Base-by-base conservation (phyloP, 2,329 filamentous ascomycete genomes). In the Sporothrix pallida region DNA sequence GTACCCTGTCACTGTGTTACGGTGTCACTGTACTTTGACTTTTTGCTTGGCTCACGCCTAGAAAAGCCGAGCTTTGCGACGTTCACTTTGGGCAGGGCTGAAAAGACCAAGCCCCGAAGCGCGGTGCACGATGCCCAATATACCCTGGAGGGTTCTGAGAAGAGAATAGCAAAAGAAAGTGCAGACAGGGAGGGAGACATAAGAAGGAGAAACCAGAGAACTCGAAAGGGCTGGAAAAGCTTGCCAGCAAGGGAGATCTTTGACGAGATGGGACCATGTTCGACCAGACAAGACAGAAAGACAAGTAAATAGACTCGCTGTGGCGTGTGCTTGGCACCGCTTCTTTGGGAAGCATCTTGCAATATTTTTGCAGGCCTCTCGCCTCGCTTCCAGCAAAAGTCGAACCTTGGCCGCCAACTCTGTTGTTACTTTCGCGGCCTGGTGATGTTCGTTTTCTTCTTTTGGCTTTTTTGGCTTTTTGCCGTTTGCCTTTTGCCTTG, bases 41-140 rank as follows among this genome's bases (percentile, higher is more conserved):
- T 37, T 37, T 37, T 37, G 31, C 31, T 37, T 37, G 31, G 31
- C 31, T 37, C 31, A 37, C 4, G 31, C 31, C 31, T 37, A 37
- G 4, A 17, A 31, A 63, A 9, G 15, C 37, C 7, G 20, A 26
- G 42, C 7, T 17, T 31, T 44, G 15, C 31, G 31, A 23, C 13
- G 23, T 6, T 26, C 56, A 44, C 58, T 63, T 42, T 63, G 58
- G 31, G 12, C 58, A 67, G 12, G 60, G 42, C 62, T 67, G 20
- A 48, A 48, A 26, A 12, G 12, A 20, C 23, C 4, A 65, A 8
- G 42, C 4, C 31, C 31, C 31, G 31, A 37, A 37, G 58, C n/a
- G 58, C 58, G 9, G 31, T 42, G 31, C 15, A 63, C 13, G 9
- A 10, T 44, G 31, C 26, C 23, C 56, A 17, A 60, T 37, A 60